Base-by-base conservation (phyloP, 1,284 basidiomycete species). In the Abortiporus biennis region DNA sequence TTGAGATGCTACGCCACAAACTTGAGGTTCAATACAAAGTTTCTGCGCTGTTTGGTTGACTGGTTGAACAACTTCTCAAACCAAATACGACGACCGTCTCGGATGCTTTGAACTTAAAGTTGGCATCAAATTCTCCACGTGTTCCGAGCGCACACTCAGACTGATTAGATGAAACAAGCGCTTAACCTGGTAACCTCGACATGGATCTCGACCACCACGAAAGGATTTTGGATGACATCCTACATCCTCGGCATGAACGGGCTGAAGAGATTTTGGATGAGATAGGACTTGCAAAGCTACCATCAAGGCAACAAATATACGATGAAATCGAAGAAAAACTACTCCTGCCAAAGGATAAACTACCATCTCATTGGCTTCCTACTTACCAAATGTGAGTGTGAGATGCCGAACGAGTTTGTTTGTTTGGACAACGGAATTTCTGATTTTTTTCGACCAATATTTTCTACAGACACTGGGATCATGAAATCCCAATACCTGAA, bases 321-420 rank as follows among this genome's bases (percentile, higher is more conserved):
- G 65, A 59, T 38, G 74, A 81, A 47, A 81, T 91, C 46, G 85
- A 89, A 55, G 64, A 76, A 43, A 75, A 73, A 46, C 65, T 89
- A 15, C 67, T 90, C n/a, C 62, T 80, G 11, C 86, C 86, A 3
- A 75, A 71, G 43, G 67, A 72, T 32, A 66, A 58, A 27, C 61
- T 90, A 12, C 85, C 84, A 2, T 62, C 70, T 9, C 79, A 86
- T 47, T 86, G 83, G 81, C 67, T 90, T 42, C 71, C 80, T 29
- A 72, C 69, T 27, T 87, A 88, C 57, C 86, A 90, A 69, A 67
- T 83, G 87, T 90, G 64, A 54, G 79, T 30, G 6, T 13, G 17
- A n/a, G 12, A 11, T 33, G 11, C 29, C 11, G 12, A n/a, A n/a
- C n/a, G 11, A 15, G 4, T 23, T 11, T 6, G 12, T 25, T 12